These are phyloP conservation scores for Phytophthora palmivora DNA, from an alignment of 352 stramenopile genomes.

Conservation along the genomic window DNA sequence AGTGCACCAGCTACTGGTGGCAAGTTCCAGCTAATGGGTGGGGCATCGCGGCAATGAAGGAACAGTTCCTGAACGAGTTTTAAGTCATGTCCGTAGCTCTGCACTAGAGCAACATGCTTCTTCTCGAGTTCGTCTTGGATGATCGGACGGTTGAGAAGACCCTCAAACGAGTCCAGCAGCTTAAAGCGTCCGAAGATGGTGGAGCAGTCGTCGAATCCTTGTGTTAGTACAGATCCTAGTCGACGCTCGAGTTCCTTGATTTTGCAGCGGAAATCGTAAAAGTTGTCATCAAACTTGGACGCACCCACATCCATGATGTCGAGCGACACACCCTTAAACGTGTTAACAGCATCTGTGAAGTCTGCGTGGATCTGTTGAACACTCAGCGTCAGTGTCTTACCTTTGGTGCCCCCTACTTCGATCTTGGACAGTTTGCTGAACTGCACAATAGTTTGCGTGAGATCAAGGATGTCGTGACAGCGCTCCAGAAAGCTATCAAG, in stretches of 20 bases:
- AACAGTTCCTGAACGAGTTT: constrained; percentile 98
- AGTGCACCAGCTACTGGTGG: constrained; percentile 95
- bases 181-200: constrained; percentile 98
- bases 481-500: constrained; percentile 98
- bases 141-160: constrained; percentile 94
- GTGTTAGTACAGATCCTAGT: constrained; percentile 95
- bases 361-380: constrained; percentile 97
- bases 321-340: constrained; percentile 96
- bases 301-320: constrained; percentile 98
- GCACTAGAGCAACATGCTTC: constrained; percentile 97
- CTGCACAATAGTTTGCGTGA: constrained; percentile 98
- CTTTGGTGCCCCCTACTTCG: constrained; percentile 97
- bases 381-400: constrained; percentile 93
- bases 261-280: constrained; percentile 97
- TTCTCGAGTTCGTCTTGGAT: constrained; percentile 98
- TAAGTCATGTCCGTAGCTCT: constrained; percentile 96
- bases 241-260: constrained; percentile 98
- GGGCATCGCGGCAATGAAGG: constrained; percentile 91
- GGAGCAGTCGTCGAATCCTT: constrained; percentile 97
- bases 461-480: constrained; percentile 97
- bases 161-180: constrained; percentile 97
- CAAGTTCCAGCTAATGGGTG: constrained; percentile 95
- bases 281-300: constrained; percentile 98
- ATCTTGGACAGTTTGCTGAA: constrained; percentile 99
- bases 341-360: constrained; percentile 94